phyloP scores from a whole-genome alignment of 352 stramenopile genomes.

The Globisporangium lucens region DNA sequence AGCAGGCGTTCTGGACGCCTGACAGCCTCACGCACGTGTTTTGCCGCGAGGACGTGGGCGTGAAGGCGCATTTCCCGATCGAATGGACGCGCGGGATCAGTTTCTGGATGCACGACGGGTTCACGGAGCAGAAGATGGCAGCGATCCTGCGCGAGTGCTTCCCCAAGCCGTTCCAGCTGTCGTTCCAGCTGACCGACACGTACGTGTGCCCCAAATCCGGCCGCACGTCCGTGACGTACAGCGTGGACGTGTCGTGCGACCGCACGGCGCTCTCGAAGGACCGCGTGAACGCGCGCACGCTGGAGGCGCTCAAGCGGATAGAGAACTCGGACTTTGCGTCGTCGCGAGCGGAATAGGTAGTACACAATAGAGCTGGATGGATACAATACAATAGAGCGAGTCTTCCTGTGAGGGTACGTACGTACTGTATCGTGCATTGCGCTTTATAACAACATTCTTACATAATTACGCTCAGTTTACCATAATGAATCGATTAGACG shows the following conservation, averaged over 20 bases:
- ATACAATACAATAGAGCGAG: slow-evolving; percentile 1
- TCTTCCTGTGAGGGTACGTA: not conserved
- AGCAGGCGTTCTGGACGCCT: slow-evolving; percentile 70
- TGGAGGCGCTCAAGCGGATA: slow-evolving; percentile 37
- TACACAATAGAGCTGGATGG: not conserved
- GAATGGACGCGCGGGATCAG: slow-evolving; percentile 67
- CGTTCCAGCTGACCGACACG: slow-evolving; percentile 44
- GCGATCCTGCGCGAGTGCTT: slow-evolving; percentile 47
- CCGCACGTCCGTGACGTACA: slow-evolving; percentile 62
- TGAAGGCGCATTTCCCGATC: slow-evolving; percentile 49
- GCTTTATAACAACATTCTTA: not conserved
- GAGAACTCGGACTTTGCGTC: slow-evolving; percentile 57
- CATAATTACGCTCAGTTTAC: not conserved
- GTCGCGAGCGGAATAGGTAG: slow-evolving; percentile 32
- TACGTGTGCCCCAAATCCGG: slow-evolving; percentile 53
- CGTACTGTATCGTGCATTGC: not conserved
- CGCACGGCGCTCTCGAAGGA: slow-evolving; percentile 42
- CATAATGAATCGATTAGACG: slow-evolving; percentile 14
- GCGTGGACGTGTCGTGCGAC: slow-evolving; percentile 39
- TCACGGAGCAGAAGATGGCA: slow-evolving; percentile 44
- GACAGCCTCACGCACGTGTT: slow-evolving; percentile 76
- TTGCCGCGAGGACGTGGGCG: slow-evolving; percentile 37
- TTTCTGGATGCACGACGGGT: slow-evolving; percentile 72
- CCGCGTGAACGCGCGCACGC: slow-evolving; percentile 43
- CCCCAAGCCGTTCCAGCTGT: slow-evolving; percentile 32